A percentile compares a stretch with the other conserved stretches of the same genome.
Evolutionary conservation across 2,329 filamentous ascomycete genomes (phyloP).

Genomic region (Clonostachys byssicola): DNA sequence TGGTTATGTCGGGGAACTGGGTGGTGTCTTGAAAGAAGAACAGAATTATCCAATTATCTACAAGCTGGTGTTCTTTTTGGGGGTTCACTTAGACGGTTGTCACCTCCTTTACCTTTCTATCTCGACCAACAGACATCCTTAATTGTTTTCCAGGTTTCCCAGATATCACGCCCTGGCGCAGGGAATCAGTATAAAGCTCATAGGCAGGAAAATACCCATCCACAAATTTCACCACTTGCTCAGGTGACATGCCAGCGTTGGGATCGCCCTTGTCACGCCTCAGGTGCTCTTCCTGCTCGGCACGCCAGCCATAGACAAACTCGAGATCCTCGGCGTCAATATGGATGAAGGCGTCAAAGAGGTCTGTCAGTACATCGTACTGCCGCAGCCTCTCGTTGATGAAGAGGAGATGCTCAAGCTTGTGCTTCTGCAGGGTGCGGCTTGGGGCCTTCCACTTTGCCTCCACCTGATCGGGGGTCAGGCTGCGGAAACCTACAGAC

Average conservation of each 20-base stretch:
- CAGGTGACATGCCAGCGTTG: constrained; percentile 71
- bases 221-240: constrained; percentile 73
- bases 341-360: constrained; percentile 52
- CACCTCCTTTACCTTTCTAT: constrained; percentile 55
- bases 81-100: constrained; percentile 18
- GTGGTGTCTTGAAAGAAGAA: too few relatives aligned
- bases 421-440: constrained; percentile 43
- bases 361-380: constrained; percentile 45
- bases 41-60: too few relatives aligned
- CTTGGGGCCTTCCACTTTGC: constrained; percentile 45
- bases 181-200: constrained; percentile 59
- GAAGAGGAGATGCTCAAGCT: constrained; percentile 42
- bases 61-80: too few relatives aligned
- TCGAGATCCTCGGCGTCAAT: constrained; percentile 66
- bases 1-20: too few relatives aligned
- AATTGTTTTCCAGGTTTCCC: constrained; percentile 50
- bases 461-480: constrained; percentile 46
- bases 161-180: constrained; percentile 53
- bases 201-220: constrained; percentile 68
- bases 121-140: constrained; percentile 55
- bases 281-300: constrained; percentile 73
- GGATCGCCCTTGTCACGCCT: constrained; percentile 55
- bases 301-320: constrained; percentile 81
- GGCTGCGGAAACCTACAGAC: constrained; percentile 78
- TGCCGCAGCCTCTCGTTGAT: constrained; percentile 40